Base-by-base conservation (phyloP, 2,329 filamentous ascomycete genomes). In the Aspergillus uvarum region DNA sequence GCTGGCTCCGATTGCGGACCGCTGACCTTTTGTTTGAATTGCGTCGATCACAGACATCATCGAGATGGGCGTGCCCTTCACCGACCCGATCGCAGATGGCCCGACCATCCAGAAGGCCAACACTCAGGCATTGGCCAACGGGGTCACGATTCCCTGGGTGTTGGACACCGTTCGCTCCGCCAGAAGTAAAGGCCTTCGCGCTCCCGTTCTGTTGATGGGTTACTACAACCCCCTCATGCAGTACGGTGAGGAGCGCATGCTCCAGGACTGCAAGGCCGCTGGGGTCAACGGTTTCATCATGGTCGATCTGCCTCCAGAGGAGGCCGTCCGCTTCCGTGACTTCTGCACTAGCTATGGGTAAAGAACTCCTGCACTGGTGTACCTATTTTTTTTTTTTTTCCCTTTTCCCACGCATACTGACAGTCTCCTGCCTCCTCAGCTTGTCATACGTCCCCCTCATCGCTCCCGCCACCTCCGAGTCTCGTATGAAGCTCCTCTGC, bases 401-500 rank as follows among this genome's bases (percentile, higher is more conserved):
- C 11, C 31, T 8, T 32, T 32, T 26, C 24, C 24, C 24, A 5
- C 32, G 24, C n/a, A 16, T 47, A 24, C 21, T 49, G 2, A 35
- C 11, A 31, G 42, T 24, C 44, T 26, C 14, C 32, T 31, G 31
- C 62, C 12, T 58, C 53, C 35, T 31, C 59, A 90, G 89, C 26
- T 86, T 99, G 35, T 97, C 93, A 5, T 99, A 98, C 74, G 90
- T 99, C 14, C 95, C 95, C n/a, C 83, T 99, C 56, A 97, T 99
- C 69, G 94, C 95, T 0, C 95, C 95, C 6, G 87, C 93, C 11
- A 98, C 95, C 1, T 96, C 92, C 6, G 92, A 97, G 69, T 83
- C 87, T 65, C 90, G 95, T 71, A 96, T 99, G 93, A 94, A 91
- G 79, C 85, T 97, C 47, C 88, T 99, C 12, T 99, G 95, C 85